Evolutionary conservation across 2,329 filamentous ascomycete species (phyloP), one percentile per base, ranked within the genome.

Genomic region (Knufia petricola): DNA sequence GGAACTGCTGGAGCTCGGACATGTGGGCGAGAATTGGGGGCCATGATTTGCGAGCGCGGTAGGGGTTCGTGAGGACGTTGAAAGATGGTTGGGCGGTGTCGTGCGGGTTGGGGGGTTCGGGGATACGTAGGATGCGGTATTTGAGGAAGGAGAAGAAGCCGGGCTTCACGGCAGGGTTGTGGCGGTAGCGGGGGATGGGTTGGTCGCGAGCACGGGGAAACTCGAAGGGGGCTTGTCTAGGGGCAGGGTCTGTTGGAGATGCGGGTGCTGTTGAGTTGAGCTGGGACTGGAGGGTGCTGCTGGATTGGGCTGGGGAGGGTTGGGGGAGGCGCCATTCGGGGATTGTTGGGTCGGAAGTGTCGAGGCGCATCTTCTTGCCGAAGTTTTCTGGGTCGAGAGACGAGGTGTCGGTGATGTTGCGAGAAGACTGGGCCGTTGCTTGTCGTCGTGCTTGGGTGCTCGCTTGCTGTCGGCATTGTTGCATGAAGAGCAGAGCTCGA

Each of bases 1-100:
- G 73, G 66, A 83, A 82, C 60, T 83, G 78, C 59, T 84, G 77
- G 60, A 78, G 81, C n/a, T 70, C 68, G 1, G 78, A 78, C 43
- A 84, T 68, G 54, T 77, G 73, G 49, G 68, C 66, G 64, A 84
- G 77, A 60, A 82, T 77, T 4, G 80, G 80, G 36, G 80, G 80
- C 80, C 80, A 84, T 63, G 68, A 66, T 51, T 75, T 75, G 63
- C 81, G 79, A 31, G 76, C 76, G 53, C 68, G 72, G 66, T 76
- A 81, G 19, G 74, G 75, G 57, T 79, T 81, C 55, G 69, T 73
- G 48, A 52, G 51, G 44, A 53, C 51, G 40, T 50, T 56, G 47
- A 59, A 55, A n/a, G 55, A 52, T 3, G 55, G 55, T 31, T 49
- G 54, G 32, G 15, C 28, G 2, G 28, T 34, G n/a, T 37, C 7